Conservation (phyloP, 352 stramenopile genomes). For the Phytophthora cryptogea region DNA sequence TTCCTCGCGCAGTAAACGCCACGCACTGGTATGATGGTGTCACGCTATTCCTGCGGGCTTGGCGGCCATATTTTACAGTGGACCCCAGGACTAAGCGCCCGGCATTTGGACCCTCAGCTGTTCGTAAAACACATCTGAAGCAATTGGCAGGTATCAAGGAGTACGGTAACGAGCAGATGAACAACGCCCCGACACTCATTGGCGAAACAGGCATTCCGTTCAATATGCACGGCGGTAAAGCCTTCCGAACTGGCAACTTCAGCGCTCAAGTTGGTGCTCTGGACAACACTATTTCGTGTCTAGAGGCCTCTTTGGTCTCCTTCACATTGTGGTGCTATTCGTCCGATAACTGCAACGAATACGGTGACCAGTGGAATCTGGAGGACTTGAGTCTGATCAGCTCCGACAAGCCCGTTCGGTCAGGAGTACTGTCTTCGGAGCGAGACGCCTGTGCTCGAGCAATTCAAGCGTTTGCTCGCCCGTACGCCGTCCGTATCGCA, state of each 20-base stretch:
- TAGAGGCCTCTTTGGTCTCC: conserved; percentile 69
- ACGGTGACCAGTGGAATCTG: conserved; percentile 86
- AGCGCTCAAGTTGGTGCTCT: conserved; percentile 51
- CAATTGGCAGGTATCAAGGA: conserved; percentile 66
- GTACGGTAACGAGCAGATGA: conserved; percentile 54
- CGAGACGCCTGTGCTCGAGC: conserved; percentile 48
- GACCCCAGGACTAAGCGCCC: conserved; percentile 67
- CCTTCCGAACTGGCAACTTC: conserved; percentile 56
- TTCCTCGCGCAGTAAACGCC: conserved; percentile 80
- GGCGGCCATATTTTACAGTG: conserved; percentile 75
- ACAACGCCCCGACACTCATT: conserved; percentile 62
- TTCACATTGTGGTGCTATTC: conserved; percentile 93
- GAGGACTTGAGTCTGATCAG: conserved; percentile 88
- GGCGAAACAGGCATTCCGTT: conserved; percentile 76
- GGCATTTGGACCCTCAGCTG: conserved; percentile 64
- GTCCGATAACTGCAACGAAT: conserved; percentile 74
- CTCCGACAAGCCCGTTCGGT: conserved; percentile 35
- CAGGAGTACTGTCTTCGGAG: conserved; percentile 19
- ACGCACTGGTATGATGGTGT: conserved; percentile 93
- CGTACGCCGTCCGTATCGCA: conserved; percentile 68
- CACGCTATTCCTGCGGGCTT: conserved; percentile 82
- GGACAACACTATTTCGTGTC: conserved; percentile 66
- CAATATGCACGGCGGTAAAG: conserved; percentile 54
- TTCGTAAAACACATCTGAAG: conserved; percentile 59
- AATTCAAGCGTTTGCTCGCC: conserved; percentile 66